Evolutionary conservation across 2,329 filamentous ascomycete species (phyloP).

Genomic region (Cordyceps farinosa): DNA sequence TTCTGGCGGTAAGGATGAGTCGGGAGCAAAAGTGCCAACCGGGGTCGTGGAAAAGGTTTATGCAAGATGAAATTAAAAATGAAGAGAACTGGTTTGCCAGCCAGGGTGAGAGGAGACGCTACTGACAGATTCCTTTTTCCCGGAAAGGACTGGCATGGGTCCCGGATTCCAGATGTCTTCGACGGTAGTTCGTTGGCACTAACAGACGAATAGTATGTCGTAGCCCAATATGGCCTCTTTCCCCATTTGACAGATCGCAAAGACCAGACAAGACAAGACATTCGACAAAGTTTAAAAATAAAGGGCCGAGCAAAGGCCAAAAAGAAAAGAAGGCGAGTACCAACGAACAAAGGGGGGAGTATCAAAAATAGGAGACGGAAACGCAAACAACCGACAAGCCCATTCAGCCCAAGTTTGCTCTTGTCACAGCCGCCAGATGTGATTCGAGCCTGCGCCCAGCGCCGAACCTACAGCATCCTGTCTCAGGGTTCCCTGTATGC

Average conservation of each 20-base stretch:
- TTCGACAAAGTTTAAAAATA: neutral
- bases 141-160: neutral
- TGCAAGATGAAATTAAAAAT: neutral
- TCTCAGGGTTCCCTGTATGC: neutral
- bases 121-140: neutral
- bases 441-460: neutral
- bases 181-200: neutral
- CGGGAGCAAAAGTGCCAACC: neutral
- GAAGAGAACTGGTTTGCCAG: neutral
- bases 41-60: neutral
- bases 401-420: slow-evolving; percentile 8
- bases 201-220: neutral
- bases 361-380: neutral
- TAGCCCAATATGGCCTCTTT: neutral
- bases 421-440: neutral
- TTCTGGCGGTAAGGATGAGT: slow-evolving; percentile 13
- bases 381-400: neutral
- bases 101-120: neutral
- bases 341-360: neutral
- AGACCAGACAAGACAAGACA: neutral
- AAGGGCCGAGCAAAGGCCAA: neutral
- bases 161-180: neutral
- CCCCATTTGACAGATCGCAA: slow-evolving; percentile 10
- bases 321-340: neutral
- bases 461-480: neutral